A percentile compares a stretch with the other conserved stretches of the same genome.
Evolutionary conservation across 768 basidiomycete species (phyloP).

Genomic region (Cystobasidium ongulense): DNA sequence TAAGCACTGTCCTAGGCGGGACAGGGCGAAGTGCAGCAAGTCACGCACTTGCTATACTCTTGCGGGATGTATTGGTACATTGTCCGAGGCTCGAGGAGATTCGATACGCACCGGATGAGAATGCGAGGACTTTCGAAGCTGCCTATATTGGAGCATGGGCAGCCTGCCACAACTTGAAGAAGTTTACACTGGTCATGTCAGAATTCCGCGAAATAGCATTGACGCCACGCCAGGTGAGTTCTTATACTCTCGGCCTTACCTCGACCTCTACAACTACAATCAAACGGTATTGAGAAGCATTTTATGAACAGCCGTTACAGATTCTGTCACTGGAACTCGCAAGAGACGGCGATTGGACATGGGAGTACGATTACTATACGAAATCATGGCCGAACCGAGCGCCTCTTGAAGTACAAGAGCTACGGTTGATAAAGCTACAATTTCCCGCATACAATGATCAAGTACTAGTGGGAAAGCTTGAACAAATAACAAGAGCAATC

Average conservation of each 20-base stretch:
- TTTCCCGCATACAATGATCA: conserved; percentile 4
- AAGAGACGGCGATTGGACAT: background rate
- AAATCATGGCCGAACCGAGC: conserved; percentile 9
- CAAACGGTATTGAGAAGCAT: no score
- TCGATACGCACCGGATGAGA: background rate
- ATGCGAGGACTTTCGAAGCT: background rate
- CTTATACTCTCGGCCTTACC: background rate
- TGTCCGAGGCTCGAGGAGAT: conserved; percentile 1
- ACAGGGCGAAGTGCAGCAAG: background rate
- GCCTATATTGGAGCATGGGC: background rate
- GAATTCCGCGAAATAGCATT: conserved; percentile 7
- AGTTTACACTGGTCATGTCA: background rate
- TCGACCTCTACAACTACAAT: no score
- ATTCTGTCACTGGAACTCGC: background rate
- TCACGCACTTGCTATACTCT: background rate
- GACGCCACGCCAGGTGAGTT: background rate
- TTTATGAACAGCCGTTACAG: background rate
- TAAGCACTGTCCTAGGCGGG: background rate
- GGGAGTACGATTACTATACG: conserved; percentile 7
- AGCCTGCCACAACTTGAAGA: background rate
- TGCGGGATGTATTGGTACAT: background rate
- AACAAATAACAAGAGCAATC: conserved; percentile 1
- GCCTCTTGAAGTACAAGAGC: conserved; percentile 1
- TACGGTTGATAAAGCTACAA: background rate
- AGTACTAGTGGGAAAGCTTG: conserved; percentile 1